A percentile compares a stretch with the other conserved stretches of the same genome.
Evolutionary conservation across 306 rosid species (phyloP).

Genomic region (Medicago arabica): DNA sequence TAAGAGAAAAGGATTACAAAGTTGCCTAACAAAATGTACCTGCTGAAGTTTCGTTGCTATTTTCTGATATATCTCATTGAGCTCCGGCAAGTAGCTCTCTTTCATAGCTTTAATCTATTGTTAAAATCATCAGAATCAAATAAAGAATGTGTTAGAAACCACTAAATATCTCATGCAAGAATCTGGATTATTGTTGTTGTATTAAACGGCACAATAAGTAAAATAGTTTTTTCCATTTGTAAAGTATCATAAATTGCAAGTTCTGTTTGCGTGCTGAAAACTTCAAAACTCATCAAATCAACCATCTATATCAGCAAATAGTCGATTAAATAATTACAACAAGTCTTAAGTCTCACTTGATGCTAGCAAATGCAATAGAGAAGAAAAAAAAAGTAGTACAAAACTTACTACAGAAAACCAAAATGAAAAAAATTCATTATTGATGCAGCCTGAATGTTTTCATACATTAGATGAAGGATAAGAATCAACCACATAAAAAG

Average conservation of each 20-base stretch:
- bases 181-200: background rate
- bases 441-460: background rate
- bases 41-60: conserved; percentile 68
- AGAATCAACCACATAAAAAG: background rate
- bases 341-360: too few species aligned
- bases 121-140: conserved; percentile 39
- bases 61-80: conserved; percentile 74
- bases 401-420: background rate
- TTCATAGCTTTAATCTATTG: conserved; percentile 75
- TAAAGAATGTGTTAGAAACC: background rate
- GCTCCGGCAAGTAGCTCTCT: conserved; percentile 70
- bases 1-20: background rate
- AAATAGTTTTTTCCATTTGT: conserved; percentile 8
- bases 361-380: background rate
- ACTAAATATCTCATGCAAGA: conserved; percentile 21
- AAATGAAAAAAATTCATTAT: too few species aligned
- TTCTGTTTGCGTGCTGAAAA: conserved; percentile 30
- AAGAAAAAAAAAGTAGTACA: background rate
- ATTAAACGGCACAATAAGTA: background rate
- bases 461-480: too few species aligned
- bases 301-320: too few species aligned
- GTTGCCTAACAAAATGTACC: conserved; percentile 53
- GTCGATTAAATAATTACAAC: too few species aligned
- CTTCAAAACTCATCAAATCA: conserved; percentile 21
- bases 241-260: conserved; percentile 35